phyloP scores from a whole-genome alignment of 2,329 filamentous ascomycete genomes.

The Colletotrichum sp. region DNA sequence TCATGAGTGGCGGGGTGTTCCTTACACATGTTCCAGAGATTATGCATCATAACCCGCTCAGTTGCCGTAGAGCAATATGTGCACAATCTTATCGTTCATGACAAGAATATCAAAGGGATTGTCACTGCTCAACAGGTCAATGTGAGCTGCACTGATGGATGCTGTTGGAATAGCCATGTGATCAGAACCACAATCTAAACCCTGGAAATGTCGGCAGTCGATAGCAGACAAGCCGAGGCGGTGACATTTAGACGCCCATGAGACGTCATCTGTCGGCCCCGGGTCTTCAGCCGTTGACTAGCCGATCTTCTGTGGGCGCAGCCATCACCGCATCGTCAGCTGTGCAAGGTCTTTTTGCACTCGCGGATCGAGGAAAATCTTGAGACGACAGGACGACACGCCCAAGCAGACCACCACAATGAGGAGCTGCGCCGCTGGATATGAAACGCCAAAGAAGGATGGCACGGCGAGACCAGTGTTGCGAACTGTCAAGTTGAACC shows the following conservation, averaged over 20 bases:
- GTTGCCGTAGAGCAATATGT: not conserved
- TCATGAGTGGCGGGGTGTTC: not conserved
- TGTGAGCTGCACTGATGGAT: not conserved
- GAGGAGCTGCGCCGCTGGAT: not conserved
- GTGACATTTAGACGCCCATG: not conserved
- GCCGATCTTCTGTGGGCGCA: not conserved
- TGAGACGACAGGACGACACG: not conserved
- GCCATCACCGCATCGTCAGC: not conserved
- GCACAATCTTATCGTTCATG: not conserved
- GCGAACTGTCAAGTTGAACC: not conserved
- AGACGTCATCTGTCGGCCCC: not conserved
- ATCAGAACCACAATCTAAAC: not conserved
- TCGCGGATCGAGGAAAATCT: not conserved
- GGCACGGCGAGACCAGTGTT: conserved; percentile 1
- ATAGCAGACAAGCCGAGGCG: not conserved
- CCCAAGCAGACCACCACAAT: not conserved
- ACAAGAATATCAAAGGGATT: not conserved
- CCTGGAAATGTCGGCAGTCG: not conserved
- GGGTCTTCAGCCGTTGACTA: not conserved
- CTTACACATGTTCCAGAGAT: not conserved
- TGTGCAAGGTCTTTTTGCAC: not conserved
- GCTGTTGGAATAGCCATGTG: not conserved
- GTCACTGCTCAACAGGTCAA: not conserved
- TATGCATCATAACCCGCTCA: not conserved
- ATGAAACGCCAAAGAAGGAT: not conserved